These are phyloP conservation scores for Senna tora DNA, from an alignment of 306 rosid species.

Conservation along the genomic window DNA sequence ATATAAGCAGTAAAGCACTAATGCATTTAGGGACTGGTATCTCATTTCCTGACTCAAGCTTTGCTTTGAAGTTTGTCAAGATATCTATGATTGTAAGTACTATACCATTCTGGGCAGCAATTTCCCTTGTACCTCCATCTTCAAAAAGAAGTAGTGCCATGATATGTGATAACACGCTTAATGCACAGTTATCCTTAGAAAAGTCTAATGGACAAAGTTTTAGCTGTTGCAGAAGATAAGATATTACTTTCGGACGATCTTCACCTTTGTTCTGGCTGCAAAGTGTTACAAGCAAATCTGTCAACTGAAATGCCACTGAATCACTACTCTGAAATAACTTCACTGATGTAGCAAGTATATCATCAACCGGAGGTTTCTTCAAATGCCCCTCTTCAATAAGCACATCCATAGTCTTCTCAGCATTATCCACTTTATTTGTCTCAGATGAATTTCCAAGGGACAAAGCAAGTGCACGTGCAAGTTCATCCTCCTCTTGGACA, in stretches of 20 bases:
- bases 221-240: conserved; percentile 94
- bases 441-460: conserved; percentile 94
- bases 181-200: conserved; percentile 67
- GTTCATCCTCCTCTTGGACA: conserved; percentile 98
- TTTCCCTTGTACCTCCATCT: conserved; percentile 81
- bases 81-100: conserved; percentile 68
- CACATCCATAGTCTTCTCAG: conserved; percentile 76
- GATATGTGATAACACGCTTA: conserved; percentile 80
- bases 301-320: conserved; percentile 79
- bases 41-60: conserved; percentile 67
- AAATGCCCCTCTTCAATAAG: conserved; percentile 71
- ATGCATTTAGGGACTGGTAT: conserved; percentile 70
- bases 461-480: conserved; percentile 93
- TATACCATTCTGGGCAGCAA: conserved; percentile 84
- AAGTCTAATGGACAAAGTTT: conserved; percentile 85
- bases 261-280: conserved; percentile 91
- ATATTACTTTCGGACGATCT: conserved; percentile 78
- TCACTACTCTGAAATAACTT: conserved; percentile 88
- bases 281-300: conserved; percentile 93
- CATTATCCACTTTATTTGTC: conserved; percentile 74
- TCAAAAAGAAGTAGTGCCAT: conserved; percentile 87
- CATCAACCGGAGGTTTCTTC: conserved; percentile 92
- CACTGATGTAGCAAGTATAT: conserved; percentile 76
- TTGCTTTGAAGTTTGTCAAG: conserved; percentile 68
- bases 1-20: conserved; percentile 84